These are phyloP conservation scores for Candolleomyces efflorescens DNA, from an alignment of 768 basidiomycete genomes.

Conservation along the genomic window DNA sequence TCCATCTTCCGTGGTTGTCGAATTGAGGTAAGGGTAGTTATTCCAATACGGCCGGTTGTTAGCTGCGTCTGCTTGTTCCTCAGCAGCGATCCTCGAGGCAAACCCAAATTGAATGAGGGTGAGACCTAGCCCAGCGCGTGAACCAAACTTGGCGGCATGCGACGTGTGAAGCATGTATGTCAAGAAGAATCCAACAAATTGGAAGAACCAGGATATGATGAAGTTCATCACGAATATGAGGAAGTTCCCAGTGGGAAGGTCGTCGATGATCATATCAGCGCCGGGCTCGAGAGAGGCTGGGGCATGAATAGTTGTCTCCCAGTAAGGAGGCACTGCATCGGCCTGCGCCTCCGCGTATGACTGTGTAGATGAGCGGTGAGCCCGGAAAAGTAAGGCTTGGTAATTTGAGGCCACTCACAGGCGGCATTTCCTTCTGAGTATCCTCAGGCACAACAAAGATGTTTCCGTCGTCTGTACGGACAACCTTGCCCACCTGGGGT, in stretches of 20 bases:
- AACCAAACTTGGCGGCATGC: constrained; percentile 92
- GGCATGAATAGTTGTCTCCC: constrained; percentile 93
- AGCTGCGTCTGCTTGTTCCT: constrained; percentile 17
- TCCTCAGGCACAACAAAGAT: constrained; percentile 74
- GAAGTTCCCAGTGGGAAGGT: constrained; percentile 80
- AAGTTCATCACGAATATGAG: constrained; percentile 72
- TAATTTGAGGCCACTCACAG: constrained; percentile 48
- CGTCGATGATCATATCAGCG: constrained; percentile 78
- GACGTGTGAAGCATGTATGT: constrained; percentile 91
- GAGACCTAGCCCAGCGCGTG: constrained; percentile 91
- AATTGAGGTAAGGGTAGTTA: neutral
- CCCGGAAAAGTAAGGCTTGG: neutral
- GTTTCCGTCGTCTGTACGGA: constrained; percentile 51
- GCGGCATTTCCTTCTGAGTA: constrained; percentile 76
- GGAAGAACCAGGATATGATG: constrained; percentile 93
- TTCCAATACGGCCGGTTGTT: neutral
- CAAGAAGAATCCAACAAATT: constrained; percentile 89
- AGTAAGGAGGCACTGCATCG: constrained; percentile 92
- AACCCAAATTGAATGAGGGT: constrained; percentile 94
- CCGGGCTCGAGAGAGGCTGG: constrained; percentile 48
- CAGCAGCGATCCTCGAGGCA: constrained; percentile 46
- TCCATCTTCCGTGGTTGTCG: constrained; percentile 9
- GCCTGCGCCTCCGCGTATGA: constrained; percentile 84
- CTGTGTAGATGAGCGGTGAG: constrained; percentile 30
- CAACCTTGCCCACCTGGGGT: constrained; percentile 48